Evolutionary conservation across 208 protist genomes (phyloP), one percentile per base, ranked within the genome.

Genomic region (Balamuthia mandrillaris): DNA sequence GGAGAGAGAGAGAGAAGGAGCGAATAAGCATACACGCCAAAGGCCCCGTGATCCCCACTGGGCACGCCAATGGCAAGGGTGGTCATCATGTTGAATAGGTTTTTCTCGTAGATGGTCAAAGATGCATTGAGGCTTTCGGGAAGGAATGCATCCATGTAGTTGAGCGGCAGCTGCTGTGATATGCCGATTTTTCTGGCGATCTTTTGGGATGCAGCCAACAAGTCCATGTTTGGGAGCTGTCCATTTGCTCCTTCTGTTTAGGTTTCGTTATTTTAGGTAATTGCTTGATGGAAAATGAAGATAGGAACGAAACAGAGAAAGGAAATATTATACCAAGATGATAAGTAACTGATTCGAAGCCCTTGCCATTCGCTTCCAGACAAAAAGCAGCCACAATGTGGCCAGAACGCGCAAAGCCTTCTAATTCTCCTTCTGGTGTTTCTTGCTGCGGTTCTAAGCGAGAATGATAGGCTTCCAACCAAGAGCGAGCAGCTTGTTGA

Each of bases 141-240:
- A 14, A 78, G 68, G 68, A 2, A 29, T 33, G 6, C 65, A 1
- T 4, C 7, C 41, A 77, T 45, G 14, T 45, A 51, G 61, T 14
- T 41, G 33, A 42, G 2, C 27, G 27, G 61, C 18, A 39, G 45
- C 35, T 29, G 16, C 3, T 18, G 16, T 27, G 0, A 21, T 0
- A 7, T 29, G 16, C 5, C 5, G 14, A 3, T 0, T 70, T 7
- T 0, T 10, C 47, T 10, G 47, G 47, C 47, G 47, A 10, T n/a
- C 18, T 10, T 52, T 18, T n/a, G 10, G 14, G 18, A 10, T n/a
- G 47, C 47, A 52, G 47, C n/a, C n/a, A n/a, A n/a, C n/a, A 91
- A 42, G 61, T 91, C 88, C 21, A 91, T 35, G 58, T 91, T 91
- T 29, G 88, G 88, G 24, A 91, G 83, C 31, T 91, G 88, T 6